Evolutionary conservation across 805 yeast genomes (phyloP).

Genomic region (Candida broadrunensis): DNA sequence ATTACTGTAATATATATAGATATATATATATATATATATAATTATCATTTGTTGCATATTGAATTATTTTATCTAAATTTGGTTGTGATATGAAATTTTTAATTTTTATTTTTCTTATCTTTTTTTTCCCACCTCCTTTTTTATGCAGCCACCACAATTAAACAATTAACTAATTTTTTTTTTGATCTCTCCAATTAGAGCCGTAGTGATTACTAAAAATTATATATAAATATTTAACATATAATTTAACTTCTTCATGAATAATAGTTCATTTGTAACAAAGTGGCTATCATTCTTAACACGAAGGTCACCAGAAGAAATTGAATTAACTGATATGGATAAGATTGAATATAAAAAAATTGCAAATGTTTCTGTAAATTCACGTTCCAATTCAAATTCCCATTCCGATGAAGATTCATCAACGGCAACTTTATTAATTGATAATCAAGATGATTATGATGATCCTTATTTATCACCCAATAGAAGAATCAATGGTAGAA

Average conservation of each 20-base stretch:
- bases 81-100: too few relatives aligned
- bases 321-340: slow-evolving; percentile 8
- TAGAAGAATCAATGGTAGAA: slow-evolving; percentile 9
- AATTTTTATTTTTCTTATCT: background rate
- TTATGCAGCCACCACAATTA: slow-evolving; percentile 1
- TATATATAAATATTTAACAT: too few relatives aligned
- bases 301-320: background rate
- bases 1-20: too few relatives aligned
- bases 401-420: slow-evolving; percentile 1
- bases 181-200: background rate
- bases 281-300: background rate
- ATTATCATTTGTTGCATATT: too few relatives aligned
- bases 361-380: slow-evolving; percentile 1
- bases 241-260: too few relatives aligned
- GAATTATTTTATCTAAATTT: too few relatives aligned
- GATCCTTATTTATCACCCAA: slow-evolving; percentile 4
- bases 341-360: slow-evolving; percentile 6
- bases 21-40: too few relatives aligned
- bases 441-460: background rate
- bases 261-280: background rate
- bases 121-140: background rate
- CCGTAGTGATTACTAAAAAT: background rate
- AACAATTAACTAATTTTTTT: too few relatives aligned
- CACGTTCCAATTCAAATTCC: background rate
- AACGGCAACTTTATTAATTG: background rate